Conservation (phyloP, 495 filamentous ascomycete species). For the Neurospora sp. region DNA sequence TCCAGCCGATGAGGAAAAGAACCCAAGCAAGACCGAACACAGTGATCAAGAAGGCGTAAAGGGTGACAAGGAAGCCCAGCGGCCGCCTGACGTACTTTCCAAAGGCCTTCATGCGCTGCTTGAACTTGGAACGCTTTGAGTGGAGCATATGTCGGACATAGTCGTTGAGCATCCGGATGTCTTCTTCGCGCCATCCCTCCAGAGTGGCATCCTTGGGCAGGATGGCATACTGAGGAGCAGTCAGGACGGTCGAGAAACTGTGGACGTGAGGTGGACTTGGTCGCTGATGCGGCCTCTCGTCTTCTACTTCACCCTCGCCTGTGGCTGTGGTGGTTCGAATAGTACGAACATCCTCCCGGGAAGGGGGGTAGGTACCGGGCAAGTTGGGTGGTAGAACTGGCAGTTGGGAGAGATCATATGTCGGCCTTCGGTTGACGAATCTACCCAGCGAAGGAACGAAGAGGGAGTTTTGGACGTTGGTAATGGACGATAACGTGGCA, state of each 20-base stretch:
- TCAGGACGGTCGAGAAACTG: constrained; percentile 36
- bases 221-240: constrained; percentile 43
- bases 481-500: constrained; percentile 60
- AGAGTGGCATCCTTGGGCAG: constrained; percentile 54
- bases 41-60: constrained; percentile 74
- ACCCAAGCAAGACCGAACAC: constrained; percentile 77
- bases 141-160: constrained; percentile 76
- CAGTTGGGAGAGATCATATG: constrained; percentile 54
- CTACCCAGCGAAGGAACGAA: constrained; percentile 61
- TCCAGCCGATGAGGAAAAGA: constrained; percentile 77
- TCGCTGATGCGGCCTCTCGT: not conserved
- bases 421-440: constrained; percentile 59
- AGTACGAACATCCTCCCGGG: constrained; percentile 7
- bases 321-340: not conserved
- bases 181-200: constrained; percentile 57
- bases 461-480: constrained; percentile 71
- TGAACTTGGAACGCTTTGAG: constrained; percentile 64
- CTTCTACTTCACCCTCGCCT: not conserved
- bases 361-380: constrained; percentile 15
- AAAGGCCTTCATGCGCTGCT: constrained; percentile 64
- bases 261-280: constrained; percentile 10
- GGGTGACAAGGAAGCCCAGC: constrained; percentile 63
- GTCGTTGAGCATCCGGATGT: constrained; percentile 65
- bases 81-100: constrained; percentile 62
- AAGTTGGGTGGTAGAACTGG: constrained; percentile 2